A percentile compares a stretch with the other conserved stretches of the same genome.
Evolutionary conservation across 495 filamentous ascomycete genomes (phyloP).

Genomic region (Niebla homalea): DNA sequence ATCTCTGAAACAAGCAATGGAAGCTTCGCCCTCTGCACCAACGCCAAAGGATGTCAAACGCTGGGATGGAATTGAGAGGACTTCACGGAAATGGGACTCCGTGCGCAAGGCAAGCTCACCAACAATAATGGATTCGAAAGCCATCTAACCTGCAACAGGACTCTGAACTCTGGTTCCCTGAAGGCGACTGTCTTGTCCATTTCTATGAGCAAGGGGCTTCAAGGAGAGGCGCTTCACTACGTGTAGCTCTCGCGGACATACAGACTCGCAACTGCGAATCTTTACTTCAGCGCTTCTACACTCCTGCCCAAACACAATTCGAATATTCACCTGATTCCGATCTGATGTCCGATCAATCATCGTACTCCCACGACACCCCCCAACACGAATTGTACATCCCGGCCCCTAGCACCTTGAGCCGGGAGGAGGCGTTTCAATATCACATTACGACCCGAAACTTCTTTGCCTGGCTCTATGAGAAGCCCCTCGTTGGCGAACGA

Average conservation of each 20-base stretch:
- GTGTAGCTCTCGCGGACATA: constrained; percentile 37
- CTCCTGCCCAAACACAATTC: constrained; percentile 15
- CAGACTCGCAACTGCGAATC: constrained; percentile 36
- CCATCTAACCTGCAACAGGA: constrained; percentile 29
- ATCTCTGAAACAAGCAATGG: neutral
- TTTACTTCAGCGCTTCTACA: constrained; percentile 30
- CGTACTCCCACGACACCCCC: constrained; percentile 15
- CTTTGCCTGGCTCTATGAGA: constrained; percentile 49
- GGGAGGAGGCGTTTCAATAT: constrained; percentile 38
- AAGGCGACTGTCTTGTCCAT: constrained; percentile 50
- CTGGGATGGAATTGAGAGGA: constrained; percentile 44
- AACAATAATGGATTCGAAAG: neutral
- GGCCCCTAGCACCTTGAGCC: constrained; percentile 33
- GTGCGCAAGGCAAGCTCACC: constrained; percentile 32
- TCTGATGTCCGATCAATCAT: constrained; percentile 5
- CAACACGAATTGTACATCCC: constrained; percentile 50
- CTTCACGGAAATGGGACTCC: constrained; percentile 37
- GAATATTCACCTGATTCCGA: constrained; percentile 10
- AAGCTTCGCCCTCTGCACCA: neutral
- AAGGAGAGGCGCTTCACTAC: constrained; percentile 45
- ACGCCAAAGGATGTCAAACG: constrained; percentile 22
- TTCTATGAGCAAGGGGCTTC: constrained; percentile 47
- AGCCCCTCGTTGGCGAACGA: constrained; percentile 44
- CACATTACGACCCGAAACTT: constrained; percentile 56
- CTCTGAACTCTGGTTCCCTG: constrained; percentile 46